Base-by-base conservation (phyloP, 2,329 filamentous ascomycete genomes). In the Pseudogymnoascus sp. region DNA sequence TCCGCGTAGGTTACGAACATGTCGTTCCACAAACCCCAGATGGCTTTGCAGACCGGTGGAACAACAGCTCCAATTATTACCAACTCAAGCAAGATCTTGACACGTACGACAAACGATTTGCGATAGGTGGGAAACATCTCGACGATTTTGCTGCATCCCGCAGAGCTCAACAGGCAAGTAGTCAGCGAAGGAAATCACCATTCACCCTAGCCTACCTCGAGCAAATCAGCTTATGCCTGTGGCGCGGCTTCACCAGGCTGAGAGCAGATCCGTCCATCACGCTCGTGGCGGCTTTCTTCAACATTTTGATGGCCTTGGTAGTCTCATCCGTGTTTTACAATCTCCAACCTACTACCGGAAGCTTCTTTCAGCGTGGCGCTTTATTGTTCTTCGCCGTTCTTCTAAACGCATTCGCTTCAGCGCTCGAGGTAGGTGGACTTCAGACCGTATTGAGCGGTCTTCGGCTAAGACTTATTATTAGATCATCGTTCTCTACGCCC, bases 401-500 rank as follows among this genome's bases (percentile, higher is more conserved):
- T 60, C 79, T 88, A 68, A 88, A 86, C 71, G 85, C 84, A 25
- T 86, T 88, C 67, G 78, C 80, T 66, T 82, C 80, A 68, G 44
- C 91, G 91, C 72, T 90, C 90, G 67, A 66, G 38, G 64, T 67
- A 21, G 74, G 78, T 81, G 31, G 87, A 90, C 69, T 80, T 86
- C 47, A 88, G 7, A 16, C 12, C 11, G 3, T 16, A 50, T 50
- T 28, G 8, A 50, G 21, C 14, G 14, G 7, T 16, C 1, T 28
- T n/a, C 7, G 7, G 14, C 42, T 50, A 28, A 50, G 0, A 11
- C 3, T 50, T 50, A 16, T 50, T 50, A 16, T 28, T 31, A 86
- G 80, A 93, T 95, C 71, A 75, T 93, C 33, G 91, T 89, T 0
- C 81, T 95, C 5, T 96, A 92, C 72, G 83, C 89, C 3, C 91